phyloP scores from a whole-genome alignment of 306 rosid species.

The Benincasa hispida region DNA sequence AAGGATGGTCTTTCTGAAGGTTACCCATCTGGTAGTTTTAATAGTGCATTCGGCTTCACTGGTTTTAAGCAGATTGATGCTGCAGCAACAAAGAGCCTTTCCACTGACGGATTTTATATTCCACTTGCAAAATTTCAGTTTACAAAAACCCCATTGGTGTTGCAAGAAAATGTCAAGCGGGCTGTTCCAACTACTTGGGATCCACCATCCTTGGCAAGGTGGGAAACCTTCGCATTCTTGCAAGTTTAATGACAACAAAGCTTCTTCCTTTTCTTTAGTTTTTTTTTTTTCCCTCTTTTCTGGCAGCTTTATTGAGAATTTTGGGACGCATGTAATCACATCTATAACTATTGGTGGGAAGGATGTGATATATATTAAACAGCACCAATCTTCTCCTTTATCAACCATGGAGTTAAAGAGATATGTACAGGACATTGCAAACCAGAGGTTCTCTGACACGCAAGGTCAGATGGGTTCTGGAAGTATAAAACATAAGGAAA shows the following conservation, averaged over 20 bases:
- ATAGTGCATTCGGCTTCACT: conserved; percentile 77
- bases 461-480: conserved; percentile 39
- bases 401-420: conserved; percentile 66
- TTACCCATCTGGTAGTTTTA: conserved; percentile 73
- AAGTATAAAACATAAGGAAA: conserved; percentile 56
- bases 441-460: conserved; percentile 58
- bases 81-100: conserved; percentile 53
- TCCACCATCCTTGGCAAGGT: conserved; percentile 68
- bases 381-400: conserved; percentile 60
- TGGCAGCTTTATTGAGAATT: conserved; percentile 75
- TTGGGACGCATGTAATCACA: conserved; percentile 74
- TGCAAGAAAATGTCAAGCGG: conserved; percentile 53
- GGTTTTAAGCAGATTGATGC: conserved; percentile 65
- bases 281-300: conserved; percentile 14
- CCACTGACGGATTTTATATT: conserved; percentile 58
- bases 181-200: conserved; percentile 67
- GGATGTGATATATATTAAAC: conserved; percentile 76
- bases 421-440: conserved; percentile 60
- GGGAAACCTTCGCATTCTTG: conserved; percentile 11
- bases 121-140: conserved; percentile 75
- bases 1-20: conserved; percentile 49
- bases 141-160: conserved; percentile 25
- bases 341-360: conserved; percentile 86
- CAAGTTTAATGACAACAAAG: conserved; percentile 4
- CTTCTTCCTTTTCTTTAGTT: conserved; percentile 16